These are phyloP conservation scores for Neonectria punicea DNA, from an alignment of 2,329 filamentous ascomycete species.

Conservation along the genomic window DNA sequence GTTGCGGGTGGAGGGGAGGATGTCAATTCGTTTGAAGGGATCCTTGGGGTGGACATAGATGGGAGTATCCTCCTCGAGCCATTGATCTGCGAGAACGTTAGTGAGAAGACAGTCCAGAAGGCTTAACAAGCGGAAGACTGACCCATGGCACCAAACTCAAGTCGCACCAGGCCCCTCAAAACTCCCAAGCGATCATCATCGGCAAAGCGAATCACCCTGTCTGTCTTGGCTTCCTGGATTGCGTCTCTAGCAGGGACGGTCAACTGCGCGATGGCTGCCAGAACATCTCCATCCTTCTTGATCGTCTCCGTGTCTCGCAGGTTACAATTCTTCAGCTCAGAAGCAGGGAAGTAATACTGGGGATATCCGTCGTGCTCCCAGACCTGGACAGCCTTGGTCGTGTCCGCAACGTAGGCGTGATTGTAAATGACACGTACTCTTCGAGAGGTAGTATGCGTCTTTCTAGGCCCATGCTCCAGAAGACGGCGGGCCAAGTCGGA, in stretches of 20 bases:
- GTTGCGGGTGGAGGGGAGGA: slow-evolving; percentile 63
- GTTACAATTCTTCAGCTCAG: slow-evolving; percentile 44
- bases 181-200: slow-evolving; percentile 50
- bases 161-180: slow-evolving; percentile 46
- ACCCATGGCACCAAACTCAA: slow-evolving; percentile 52
- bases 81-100: slow-evolving; percentile 46
- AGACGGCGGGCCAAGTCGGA: slow-evolving; percentile 2
- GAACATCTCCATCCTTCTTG: slow-evolving; percentile 35
- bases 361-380: slow-evolving; percentile 57
- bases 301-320: slow-evolving; percentile 43
- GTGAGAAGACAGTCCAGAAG: not conserved
- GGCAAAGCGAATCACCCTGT: slow-evolving; percentile 52
- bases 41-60: slow-evolving; percentile 74
- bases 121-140: not conserved
- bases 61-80: slow-evolving; percentile 66
- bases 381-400: not conserved
- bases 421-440: slow-evolving; percentile 3
- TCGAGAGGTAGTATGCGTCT: not conserved
- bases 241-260: slow-evolving; percentile 41
- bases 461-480: not conserved
- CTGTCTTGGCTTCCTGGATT: slow-evolving; percentile 41
- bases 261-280: slow-evolving; percentile 47
- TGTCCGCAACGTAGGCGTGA: slow-evolving; percentile 2
- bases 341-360: slow-evolving; percentile 54
- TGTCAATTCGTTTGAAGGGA: slow-evolving; percentile 73